These are phyloP conservation scores for Dendrobium huoshanense DNA, from an alignment of 106 monocot species.

Conservation along the genomic window DNA sequence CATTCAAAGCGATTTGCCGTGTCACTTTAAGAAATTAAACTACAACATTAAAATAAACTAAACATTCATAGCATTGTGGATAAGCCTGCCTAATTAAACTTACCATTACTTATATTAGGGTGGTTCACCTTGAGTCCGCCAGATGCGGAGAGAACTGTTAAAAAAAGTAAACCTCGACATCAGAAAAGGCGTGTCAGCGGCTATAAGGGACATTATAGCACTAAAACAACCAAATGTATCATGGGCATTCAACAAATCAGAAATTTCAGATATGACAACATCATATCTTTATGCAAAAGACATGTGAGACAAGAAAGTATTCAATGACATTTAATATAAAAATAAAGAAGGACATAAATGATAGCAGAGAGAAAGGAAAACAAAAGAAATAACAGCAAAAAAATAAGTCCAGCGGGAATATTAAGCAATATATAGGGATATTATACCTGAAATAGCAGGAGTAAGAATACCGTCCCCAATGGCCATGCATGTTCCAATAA, in stretches of 20 bases:
- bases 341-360: not conserved
- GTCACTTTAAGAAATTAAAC: not conserved
- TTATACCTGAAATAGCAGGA: slow-evolving; percentile 78
- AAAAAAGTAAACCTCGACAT: not conserved
- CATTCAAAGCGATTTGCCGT: not conserved
- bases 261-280: not conserved
- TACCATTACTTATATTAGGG: slow-evolving; percentile 54
- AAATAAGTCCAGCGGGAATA: not conserved
- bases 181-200: not conserved
- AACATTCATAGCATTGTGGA: not conserved
- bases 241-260: not conserved
- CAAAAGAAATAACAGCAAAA: not conserved
- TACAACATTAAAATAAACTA: not conserved
- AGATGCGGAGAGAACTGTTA: slow-evolving; percentile 61
- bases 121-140: slow-evolving; percentile 53
- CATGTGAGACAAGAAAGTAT: not conserved
- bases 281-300: not conserved
- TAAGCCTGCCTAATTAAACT: not conserved
- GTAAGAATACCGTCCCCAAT: slow-evolving; percentile 94
- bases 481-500: slow-evolving; percentile 78
- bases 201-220: not conserved
- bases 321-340: not conserved
- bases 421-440: not conserved
- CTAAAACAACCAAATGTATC: not conserved
- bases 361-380: not conserved